Base-by-base conservation (phyloP, 352 stramenopile genomes). In the Globisporangium carolinianum region DNA sequence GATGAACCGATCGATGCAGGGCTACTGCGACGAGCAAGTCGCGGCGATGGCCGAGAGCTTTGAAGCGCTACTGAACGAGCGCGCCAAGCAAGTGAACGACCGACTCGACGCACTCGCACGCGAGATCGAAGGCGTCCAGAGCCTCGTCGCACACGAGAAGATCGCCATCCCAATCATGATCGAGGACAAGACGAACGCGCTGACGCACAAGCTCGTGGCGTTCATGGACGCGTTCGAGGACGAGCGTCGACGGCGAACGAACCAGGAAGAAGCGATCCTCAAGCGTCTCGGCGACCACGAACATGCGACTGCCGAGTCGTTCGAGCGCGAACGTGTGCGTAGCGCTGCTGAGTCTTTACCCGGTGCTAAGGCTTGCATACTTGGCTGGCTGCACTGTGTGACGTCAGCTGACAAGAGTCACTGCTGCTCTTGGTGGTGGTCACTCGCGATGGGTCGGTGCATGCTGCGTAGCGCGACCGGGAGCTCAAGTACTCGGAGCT, bases 1-100 rank as follows among this genome's bases (percentile, higher is more conserved):
- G 70, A 96, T 96, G 71, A 97, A 95, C 65, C 96, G 97, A 60
- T 90, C 80, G 55, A 67, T 98, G 18, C 83, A 98, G 62, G 86
- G 87, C 51, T 88, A 91, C 51, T 97, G 89, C 60, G 88, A 92
- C 51, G 79, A 96, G 66, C 86, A 96, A 64, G 87, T 97, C 14
- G 65, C 77, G 4, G 60, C 83, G 41, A 93, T 97, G 83, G 92
- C 90, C 47, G 48, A 69, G 47, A 71, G 72, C 6, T 94, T 98
- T 36, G 74, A 94, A 57, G 50, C 71, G 32, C 65, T 97, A 60
- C 70, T 98, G 6, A 72, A 90, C 50, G 73, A 89, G 14, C 90
- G 89, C 35, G 77, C 83, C 10, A 75, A 76, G 43, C 77, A 90
- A 53, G 76, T 97, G 17, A 65, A 89, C 52, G 71, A 79, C 14